phyloP scores from a whole-genome alignment of 2,329 filamentous ascomycete species.

The Nemania sp. region DNA sequence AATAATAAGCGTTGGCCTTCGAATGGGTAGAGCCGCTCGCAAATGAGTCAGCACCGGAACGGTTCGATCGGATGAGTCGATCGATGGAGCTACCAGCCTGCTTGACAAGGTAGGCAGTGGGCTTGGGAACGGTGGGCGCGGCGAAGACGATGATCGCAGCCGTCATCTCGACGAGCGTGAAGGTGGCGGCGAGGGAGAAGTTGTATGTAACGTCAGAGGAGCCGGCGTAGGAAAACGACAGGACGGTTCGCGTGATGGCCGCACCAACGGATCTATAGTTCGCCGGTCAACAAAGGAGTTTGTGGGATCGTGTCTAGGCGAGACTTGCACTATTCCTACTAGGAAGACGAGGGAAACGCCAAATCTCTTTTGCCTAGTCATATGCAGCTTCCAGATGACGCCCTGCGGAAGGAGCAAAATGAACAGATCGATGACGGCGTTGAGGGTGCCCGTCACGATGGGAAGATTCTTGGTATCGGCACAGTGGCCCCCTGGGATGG shows the following conservation, averaged over 20 bases:
- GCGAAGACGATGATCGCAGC: conserved; percentile 11
- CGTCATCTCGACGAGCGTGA: conserved; percentile 8
- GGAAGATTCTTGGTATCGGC: conserved; percentile 12
- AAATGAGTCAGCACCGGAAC: not conserved
- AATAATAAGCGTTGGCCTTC: conserved; percentile 9
- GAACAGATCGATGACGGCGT: conserved; percentile 11
- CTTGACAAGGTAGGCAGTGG: conserved; percentile 2
- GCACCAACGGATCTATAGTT: conserved; percentile 6
- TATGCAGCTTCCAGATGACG: conserved; percentile 11
- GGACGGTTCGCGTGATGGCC: conserved; percentile 12
- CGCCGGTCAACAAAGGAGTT: not conserved
- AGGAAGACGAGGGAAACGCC: conserved; percentile 11
- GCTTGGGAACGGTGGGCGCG: conserved; percentile 13
- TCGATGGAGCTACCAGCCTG: conserved; percentile 11
- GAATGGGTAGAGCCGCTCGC: not conserved
- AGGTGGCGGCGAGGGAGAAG: conserved; percentile 12
- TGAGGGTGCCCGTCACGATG: conserved; percentile 10
- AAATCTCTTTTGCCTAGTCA: not conserved
- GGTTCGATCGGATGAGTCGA: conserved; percentile 3
- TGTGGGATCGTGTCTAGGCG: not conserved
- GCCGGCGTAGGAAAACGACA: conserved; percentile 9
- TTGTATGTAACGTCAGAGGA: conserved; percentile 8
- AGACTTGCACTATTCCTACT: conserved; percentile 2
- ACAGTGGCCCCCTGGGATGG: conserved; percentile 4
- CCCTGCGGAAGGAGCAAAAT: conserved; percentile 10